A percentile compares a stretch with the other conserved stretches of the same genome.
phyloP scores from a whole-genome alignment of 345 rosid species.

The Syzygium aqueum region DNA sequence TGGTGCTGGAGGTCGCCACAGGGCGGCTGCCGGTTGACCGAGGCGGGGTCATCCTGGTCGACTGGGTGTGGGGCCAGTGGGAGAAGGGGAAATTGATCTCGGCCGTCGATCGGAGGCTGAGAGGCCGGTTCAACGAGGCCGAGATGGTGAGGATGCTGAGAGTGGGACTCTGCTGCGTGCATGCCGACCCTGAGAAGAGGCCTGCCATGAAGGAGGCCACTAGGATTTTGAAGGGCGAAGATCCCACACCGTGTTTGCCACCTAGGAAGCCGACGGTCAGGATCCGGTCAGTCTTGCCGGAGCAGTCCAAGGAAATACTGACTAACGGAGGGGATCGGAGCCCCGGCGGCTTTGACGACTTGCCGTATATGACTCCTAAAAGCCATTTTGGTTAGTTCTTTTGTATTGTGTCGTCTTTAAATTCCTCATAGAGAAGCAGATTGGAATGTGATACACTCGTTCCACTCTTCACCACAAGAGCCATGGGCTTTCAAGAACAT shows the following conservation, averaged over 20 bases:
- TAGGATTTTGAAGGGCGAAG: slow-evolving; percentile 63
- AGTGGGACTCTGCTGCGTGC: too few species aligned
- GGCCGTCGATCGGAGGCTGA: too few species aligned
- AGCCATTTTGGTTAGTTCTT: slow-evolving; percentile 28
- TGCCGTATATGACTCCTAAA: slow-evolving; percentile 43
- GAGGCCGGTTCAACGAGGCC: too few species aligned
- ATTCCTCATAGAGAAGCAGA: not conserved
- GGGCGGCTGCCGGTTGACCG: too few species aligned
- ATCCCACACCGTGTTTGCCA: slow-evolving; percentile 50
- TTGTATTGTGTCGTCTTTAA: not conserved
- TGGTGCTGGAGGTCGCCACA: slow-evolving; percentile 64
- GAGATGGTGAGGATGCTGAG: too few species aligned
- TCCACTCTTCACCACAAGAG: not conserved
- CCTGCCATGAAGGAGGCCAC: slow-evolving; percentile 49
- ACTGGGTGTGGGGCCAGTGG: too few species aligned
- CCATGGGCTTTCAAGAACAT: not conserved
- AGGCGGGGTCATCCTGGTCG: too few species aligned
- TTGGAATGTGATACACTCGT: not conserved
- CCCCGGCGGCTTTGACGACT: slow-evolving; percentile 30
- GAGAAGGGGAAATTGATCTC: too few species aligned
- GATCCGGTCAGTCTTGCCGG: slow-evolving; percentile 20
- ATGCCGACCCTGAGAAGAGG: slow-evolving; percentile 52
- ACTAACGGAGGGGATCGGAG: slow-evolving; percentile 24
- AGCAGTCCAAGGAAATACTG: slow-evolving; percentile 13
- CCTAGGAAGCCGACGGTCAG: slow-evolving; percentile 42